phyloP scores from a whole-genome alignment of 1,284 basidiomycete species.

The Rhodotorula sp. region DNA sequence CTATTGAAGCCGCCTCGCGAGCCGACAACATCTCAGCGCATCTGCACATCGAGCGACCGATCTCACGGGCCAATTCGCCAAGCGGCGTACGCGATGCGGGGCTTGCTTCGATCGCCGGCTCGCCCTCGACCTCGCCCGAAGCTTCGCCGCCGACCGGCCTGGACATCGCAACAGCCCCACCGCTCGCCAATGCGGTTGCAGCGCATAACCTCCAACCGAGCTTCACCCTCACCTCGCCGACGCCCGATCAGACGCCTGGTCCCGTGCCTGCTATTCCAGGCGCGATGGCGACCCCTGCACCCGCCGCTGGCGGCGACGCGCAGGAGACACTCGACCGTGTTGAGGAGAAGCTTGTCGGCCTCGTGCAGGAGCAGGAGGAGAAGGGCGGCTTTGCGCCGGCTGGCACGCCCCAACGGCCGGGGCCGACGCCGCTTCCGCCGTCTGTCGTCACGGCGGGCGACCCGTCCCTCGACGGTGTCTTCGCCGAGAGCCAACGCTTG shows the following conservation, averaged over 20 bases:
- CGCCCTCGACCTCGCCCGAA: conserved; percentile 13
- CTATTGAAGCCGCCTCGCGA: conserved; percentile 10
- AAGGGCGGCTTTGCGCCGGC: not conserved
- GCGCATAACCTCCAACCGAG: not conserved
- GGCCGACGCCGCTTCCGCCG: conserved; percentile 29
- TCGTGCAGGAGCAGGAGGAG: conserved; percentile 17
- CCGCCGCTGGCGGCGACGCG: conserved; percentile 7
- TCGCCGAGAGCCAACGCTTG: conserved; percentile 26
- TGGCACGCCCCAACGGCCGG: conserved; percentile 11
- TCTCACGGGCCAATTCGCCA: conserved; percentile 17
- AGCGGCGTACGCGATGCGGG: not conserved
- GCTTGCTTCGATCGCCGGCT: not conserved
- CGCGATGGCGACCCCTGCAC: conserved; percentile 2
- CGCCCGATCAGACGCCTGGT: conserved; percentile 20
- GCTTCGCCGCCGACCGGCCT: conserved; percentile 5
- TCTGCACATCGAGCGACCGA: conserved; percentile 38
- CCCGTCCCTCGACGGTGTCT: conserved; percentile 21
- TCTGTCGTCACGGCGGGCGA: conserved; percentile 2
- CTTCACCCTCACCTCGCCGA: conserved; percentile 32
- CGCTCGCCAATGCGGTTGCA: not conserved
- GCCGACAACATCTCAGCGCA: conserved; percentile 36
- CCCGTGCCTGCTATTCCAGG: conserved; percentile 6
- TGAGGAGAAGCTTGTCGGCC: conserved; percentile 21
- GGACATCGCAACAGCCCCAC: not conserved
- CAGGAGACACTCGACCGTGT: conserved; percentile 23